Base-by-base conservation (phyloP, 2,329 filamentous ascomycete genomes). In the Phaeosphaeriaceae sp. region DNA sequence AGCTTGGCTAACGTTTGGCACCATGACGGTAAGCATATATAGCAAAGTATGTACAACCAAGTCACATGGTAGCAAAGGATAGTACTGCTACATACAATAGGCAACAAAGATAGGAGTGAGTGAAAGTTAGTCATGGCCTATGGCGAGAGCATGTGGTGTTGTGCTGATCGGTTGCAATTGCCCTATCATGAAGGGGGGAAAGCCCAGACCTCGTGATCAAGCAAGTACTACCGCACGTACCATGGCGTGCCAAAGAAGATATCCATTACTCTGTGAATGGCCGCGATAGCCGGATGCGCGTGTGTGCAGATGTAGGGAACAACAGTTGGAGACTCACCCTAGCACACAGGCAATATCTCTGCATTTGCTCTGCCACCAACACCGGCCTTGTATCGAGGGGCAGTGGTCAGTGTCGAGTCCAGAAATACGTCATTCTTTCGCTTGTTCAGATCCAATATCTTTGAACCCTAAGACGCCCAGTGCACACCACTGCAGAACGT, bases 401-500 rank as follows among this genome's bases (percentile, higher is more conserved):
- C 49, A 45, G 44, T 29, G 30, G 37, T 35, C 16, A 29, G 30
- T 28, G 18, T 32, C n/a, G 38, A 26, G 16, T 37, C 30, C 34
- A 20, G 35, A 33, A 18, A 28, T 46, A 65, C 62, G 62, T 65
- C 62, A 65, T 65, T 61, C 52, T 50, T 43, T 63, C 58, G 58
- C 58, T 58, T 60, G 52, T 45, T 18, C 26, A 16, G 8, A 13
- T 51, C 55, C 46, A 50, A 53, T 58, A 57, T 58, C 51, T 58
- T 57, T 59, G 60, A 59, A 48, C 56, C 41, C 38, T 55, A 37
- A 46, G 55, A 28, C 53, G 52, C 55, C 52, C 51, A 18, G 54
- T 58, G 56, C 62, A 64, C 60, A 61, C 58, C 61, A 42, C 52
- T 48, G 45, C 50, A 46, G 63, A 70, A 69, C 67, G 66, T 71